A percentile compares a stretch with the other conserved stretches of the same genome.
These are phyloP conservation scores for Jamesozyma gamospora DNA, from an alignment of 805 yeast genomes.

Conservation along the genomic window DNA sequence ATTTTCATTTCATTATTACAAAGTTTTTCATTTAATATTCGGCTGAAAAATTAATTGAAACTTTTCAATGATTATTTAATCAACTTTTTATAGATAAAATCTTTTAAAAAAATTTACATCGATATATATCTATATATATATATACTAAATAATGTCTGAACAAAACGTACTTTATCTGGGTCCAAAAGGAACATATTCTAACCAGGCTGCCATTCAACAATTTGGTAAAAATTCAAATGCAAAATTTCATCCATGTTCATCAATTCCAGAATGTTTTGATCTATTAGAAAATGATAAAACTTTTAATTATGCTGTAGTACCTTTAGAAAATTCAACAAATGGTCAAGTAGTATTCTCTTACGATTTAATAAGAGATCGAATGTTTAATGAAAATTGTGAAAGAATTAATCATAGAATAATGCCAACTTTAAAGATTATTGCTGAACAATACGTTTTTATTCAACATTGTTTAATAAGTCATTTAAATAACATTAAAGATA, in stretches of 20 bases:
- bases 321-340: conserved; percentile 89
- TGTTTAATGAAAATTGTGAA: conserved; percentile 9
- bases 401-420: conserved; percentile 9
- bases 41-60: too few species aligned
- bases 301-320: conserved; percentile 70
- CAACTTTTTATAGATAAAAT: too few species aligned
- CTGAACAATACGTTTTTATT: conserved; percentile 74
- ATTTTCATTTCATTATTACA: too few species aligned
- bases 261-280: conserved; percentile 57
- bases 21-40: too few species aligned
- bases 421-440: conserved; percentile 46
- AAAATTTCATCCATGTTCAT: conserved; percentile 19
- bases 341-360: conserved; percentile 86
- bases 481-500: conserved; percentile 23
- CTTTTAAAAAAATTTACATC: too few species aligned
- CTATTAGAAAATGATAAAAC: conserved; percentile 33
- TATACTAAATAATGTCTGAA: neutral
- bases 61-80: too few species aligned
- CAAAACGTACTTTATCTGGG: conserved; percentile 62
- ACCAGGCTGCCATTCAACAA: conserved; percentile 62
- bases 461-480: conserved; percentile 55
- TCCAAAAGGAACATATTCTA: conserved; percentile 88
- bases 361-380: conserved; percentile 67
- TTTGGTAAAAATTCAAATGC: conserved; percentile 32
- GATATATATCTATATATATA: neutral